phyloP scores from a whole-genome alignment of 371 early-diverging fungal species.

The Mucor sp. region DNA sequence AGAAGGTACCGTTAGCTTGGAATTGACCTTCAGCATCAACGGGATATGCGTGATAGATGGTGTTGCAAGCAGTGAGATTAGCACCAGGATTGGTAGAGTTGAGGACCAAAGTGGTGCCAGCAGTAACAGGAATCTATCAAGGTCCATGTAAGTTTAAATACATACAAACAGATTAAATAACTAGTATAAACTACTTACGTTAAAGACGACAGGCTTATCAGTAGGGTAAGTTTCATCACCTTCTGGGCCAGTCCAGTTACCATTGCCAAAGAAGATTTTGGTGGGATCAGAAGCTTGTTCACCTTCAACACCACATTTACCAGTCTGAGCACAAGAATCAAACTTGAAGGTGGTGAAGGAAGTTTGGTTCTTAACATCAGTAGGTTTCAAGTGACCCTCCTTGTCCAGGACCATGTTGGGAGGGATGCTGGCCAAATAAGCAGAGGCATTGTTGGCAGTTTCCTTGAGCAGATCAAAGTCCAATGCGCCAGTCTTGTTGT shows the following conservation, averaged over 20 bases:
- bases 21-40: constrained; percentile 5
- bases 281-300: background rate
- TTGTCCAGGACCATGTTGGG: background rate
- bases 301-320: background rate
- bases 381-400: background rate
- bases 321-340: background rate
- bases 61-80: background rate
- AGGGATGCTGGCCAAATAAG: background rate
- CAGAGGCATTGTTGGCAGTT: background rate
- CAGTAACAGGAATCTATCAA: constrained; percentile 3
- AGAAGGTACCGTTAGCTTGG: constrained; percentile 2
- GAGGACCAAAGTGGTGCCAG: constrained; percentile 2
- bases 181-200: background rate
- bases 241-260: constrained; percentile 2
- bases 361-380: background rate
- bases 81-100: background rate
- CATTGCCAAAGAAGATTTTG: background rate
- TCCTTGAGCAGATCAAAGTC: background rate
- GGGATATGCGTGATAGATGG: constrained; percentile 7
- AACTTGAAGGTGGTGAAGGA: background rate
- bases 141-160: background rate
- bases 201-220: constrained; percentile 4
- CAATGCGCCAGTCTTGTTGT: background rate
- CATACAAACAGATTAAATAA: background rate
- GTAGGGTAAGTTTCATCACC: background rate